These are phyloP conservation scores for Fusarium sp. DNA, from an alignment of 2,329 filamentous ascomycete species.

Conservation along the genomic window DNA sequence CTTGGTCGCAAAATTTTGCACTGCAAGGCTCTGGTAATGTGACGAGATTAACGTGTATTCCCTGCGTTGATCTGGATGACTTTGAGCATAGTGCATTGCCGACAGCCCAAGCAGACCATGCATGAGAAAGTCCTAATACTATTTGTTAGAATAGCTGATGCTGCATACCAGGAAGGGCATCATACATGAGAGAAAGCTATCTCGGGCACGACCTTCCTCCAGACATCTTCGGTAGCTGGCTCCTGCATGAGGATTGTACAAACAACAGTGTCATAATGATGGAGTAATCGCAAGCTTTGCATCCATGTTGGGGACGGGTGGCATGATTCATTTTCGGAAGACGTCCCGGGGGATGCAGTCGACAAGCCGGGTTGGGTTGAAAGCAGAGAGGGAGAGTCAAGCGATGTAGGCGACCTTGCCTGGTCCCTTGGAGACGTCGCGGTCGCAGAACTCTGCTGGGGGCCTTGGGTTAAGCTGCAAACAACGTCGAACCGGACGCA, in stretches of 20 bases:
- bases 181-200: constrained; percentile 27
- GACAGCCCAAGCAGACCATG: constrained; percentile 27
- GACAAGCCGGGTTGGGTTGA: background rate
- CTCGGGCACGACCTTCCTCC: constrained; percentile 18
- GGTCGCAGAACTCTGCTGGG: background rate
- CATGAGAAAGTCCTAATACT: constrained; percentile 27
- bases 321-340: background rate
- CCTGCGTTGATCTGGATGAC: constrained; percentile 14
- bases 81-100: constrained; percentile 19
- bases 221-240: constrained; percentile 2
- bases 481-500: constrained; percentile 26
- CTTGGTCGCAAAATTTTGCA: constrained; percentile 14
- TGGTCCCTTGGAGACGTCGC: background rate
- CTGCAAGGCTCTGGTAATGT: constrained; percentile 26
- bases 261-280: constrained; percentile 26
- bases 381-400: background rate
- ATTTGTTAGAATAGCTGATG: background rate
- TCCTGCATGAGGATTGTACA: background rate
- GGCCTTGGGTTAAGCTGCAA: constrained; percentile 23
- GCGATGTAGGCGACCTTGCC: background rate
- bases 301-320: constrained; percentile 18
- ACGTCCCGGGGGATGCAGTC: background rate
- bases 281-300: constrained; percentile 28
- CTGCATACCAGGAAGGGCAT: background rate
- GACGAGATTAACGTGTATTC: constrained; percentile 26